Evolutionary conservation across 495 filamentous ascomycete species (phyloP).

Genomic region (Pseudevernia furfuracea): DNA sequence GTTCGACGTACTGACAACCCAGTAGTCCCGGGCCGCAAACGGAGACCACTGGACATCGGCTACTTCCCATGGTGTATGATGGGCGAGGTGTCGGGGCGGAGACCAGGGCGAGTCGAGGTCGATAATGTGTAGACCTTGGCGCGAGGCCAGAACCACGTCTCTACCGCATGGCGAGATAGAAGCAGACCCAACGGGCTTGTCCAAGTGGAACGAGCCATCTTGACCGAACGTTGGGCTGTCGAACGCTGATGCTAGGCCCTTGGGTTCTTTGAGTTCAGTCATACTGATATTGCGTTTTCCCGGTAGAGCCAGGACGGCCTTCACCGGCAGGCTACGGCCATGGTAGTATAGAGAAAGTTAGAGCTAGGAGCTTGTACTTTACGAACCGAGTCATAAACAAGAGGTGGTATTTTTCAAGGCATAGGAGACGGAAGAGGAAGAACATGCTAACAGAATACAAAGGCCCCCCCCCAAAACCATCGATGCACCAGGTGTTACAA

Average conservation of each 20-base stretch:
- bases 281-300: neutral
- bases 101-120: conserved; percentile 89
- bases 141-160: conserved; percentile 86
- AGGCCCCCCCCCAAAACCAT: neutral
- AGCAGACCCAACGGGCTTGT: conserved; percentile 65
- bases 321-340: neutral
- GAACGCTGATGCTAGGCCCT: conserved; percentile 49
- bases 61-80: conserved; percentile 88
- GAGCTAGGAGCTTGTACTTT: neutral
- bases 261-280: conserved; percentile 27
- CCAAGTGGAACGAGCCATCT: conserved; percentile 75
- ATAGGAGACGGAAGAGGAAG: neutral
- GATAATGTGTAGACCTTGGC: conserved; percentile 81
- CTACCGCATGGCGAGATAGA: conserved; percentile 89
- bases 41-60: conserved; percentile 99
- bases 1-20: conserved; percentile 90
- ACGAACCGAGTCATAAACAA: neutral
- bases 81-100: conserved; percentile 75
- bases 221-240: conserved; percentile 82
- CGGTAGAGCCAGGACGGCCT: neutral
- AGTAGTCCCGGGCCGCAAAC: conserved; percentile 79
- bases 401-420: neutral
- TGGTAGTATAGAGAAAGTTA: neutral
- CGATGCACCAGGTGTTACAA: too few species aligned
- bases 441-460: neutral